Evolutionary conservation across 116 monocot species (phyloP).

Genomic region (Zostera marina): DNA sequence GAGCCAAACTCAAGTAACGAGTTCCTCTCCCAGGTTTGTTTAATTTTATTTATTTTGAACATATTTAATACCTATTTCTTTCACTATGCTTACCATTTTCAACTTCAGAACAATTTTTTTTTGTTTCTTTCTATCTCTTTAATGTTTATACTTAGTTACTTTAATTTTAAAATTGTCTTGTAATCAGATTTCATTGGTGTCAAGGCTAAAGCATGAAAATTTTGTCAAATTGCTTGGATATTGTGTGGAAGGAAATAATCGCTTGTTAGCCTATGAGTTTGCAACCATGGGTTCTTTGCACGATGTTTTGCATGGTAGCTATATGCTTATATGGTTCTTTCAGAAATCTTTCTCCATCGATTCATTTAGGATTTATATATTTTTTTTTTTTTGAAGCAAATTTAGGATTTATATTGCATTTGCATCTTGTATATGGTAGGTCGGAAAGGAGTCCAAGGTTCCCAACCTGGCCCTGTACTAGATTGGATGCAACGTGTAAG

Average conservation of each 20-base stretch:
- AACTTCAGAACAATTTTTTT: not conserved
- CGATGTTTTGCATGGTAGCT: conserved; percentile 92
- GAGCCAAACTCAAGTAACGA: conserved; percentile 40
- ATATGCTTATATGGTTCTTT: not conserved
- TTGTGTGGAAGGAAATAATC: conserved; percentile 61
- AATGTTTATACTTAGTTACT: not conserved
- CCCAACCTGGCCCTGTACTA: conserved; percentile 89
- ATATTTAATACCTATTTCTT: not conserved
- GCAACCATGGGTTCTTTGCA: conserved; percentile 95
- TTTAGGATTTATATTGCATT: not conserved
- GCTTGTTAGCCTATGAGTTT: conserved; percentile 75
- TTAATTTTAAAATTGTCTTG: not conserved
- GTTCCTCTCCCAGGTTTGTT: conserved; percentile 21
- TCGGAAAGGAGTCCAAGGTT: conserved; percentile 85
- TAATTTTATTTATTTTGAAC: not conserved
- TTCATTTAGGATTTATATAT: not conserved
- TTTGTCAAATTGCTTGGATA: conserved; percentile 76
- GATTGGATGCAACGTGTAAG: conserved; percentile 91
- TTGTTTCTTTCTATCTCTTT: not conserved
- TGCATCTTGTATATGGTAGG: conserved; percentile 19
- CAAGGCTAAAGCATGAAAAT: conserved; percentile 88
- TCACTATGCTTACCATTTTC: not conserved
- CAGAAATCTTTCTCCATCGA: not conserved
- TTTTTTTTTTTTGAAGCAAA: too few relatives aligned
- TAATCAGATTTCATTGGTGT: conserved; percentile 56